Base-by-base conservation (phyloP, 2,329 filamentous ascomycete species). In the Scedosporium aurantiacum region DNA sequence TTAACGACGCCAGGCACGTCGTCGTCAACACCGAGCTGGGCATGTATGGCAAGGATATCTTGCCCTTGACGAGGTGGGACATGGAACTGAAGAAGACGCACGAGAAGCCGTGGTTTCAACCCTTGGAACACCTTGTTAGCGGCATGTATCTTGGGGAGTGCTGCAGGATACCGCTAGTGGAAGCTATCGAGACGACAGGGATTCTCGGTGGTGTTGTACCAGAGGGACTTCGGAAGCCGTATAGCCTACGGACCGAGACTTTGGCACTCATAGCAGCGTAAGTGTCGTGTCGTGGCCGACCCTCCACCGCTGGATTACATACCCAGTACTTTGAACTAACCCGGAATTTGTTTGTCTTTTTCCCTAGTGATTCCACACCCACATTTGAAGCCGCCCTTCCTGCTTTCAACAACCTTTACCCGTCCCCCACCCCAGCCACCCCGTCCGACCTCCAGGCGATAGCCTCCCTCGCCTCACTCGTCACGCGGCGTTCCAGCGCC, bases 111-210 rank as follows among this genome's bases (percentile, higher is more conserved):
- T 78, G 82, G 25, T 86, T 86, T 64, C 84, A 87, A 65, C 84
- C 84, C 0, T 69, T 86, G 10, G 84, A 86, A 69, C 78, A 85
- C 64, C 74, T 87, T 64, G 80, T 87, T 50, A 83, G 83, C 66
- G 86, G 86, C 41, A 83, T 81, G 67, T 88, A 89, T 67, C 72
- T 89, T 2, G 86, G 86, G 57, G 86, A 89, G 70, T 79, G 88
- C 56, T 82, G 78, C 65, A 78, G 86, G 18, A 70, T 84, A 12
- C 77, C 79, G 0, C 72, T 87, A 52, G 64, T 85, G 23, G 85
- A 88, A 63, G 84, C 83, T 0, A 78, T 87, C 57, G 72, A 78
- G 61, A 77, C 75, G 0, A 76, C 79, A 0, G 82, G 79, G 0
- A 65, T 85, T 0, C 76, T 87, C 56, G 82, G 81, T 1, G 83